Conservation (phyloP, 2,329 filamentous ascomycete species). For the Ceratocystis diversiconidia region DNA sequence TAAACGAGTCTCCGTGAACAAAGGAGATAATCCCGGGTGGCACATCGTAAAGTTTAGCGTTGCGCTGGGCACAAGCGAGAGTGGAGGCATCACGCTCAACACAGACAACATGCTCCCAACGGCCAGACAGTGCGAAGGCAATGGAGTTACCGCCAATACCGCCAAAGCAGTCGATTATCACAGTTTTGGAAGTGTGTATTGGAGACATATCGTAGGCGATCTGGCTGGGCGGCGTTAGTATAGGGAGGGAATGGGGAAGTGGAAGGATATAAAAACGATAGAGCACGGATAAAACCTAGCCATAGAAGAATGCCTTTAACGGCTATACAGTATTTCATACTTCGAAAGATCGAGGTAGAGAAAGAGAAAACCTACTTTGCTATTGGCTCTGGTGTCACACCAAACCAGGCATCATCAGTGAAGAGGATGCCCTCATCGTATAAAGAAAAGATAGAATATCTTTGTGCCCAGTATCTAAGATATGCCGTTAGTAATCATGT, state of each 20-base stretch:
- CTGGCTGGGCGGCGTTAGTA: constrained; percentile 35
- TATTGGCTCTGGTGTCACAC: constrained; percentile 85
- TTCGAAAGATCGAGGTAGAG: background rate
- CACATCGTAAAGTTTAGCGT: constrained; percentile 75
- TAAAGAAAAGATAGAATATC: constrained; percentile 71
- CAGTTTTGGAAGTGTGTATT: constrained; percentile 40
- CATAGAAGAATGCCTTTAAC: too few species aligned
- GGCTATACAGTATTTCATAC: too few species aligned
- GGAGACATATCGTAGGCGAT: constrained; percentile 59
- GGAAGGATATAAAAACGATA: background rate
- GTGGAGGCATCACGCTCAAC: constrained; percentile 73
- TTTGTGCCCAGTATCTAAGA: constrained; percentile 73
- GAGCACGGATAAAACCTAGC: background rate
- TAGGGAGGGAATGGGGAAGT: background rate
- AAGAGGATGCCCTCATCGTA: constrained; percentile 83
- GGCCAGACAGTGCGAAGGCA: constrained; percentile 69
- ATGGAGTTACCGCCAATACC: constrained; percentile 90
- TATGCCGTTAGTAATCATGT: background rate
- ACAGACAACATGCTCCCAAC: constrained; percentile 73
- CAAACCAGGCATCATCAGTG: constrained; percentile 93
- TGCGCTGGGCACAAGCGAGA: constrained; percentile 81
- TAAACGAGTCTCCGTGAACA: constrained; percentile 75
- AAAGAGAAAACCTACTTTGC: constrained; percentile 47
- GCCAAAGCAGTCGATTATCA: constrained; percentile 77
- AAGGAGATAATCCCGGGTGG: constrained; percentile 59